These are phyloP conservation scores for Lepiota venenata DNA, from an alignment of 768 basidiomycete genomes.

Conservation along the genomic window DNA sequence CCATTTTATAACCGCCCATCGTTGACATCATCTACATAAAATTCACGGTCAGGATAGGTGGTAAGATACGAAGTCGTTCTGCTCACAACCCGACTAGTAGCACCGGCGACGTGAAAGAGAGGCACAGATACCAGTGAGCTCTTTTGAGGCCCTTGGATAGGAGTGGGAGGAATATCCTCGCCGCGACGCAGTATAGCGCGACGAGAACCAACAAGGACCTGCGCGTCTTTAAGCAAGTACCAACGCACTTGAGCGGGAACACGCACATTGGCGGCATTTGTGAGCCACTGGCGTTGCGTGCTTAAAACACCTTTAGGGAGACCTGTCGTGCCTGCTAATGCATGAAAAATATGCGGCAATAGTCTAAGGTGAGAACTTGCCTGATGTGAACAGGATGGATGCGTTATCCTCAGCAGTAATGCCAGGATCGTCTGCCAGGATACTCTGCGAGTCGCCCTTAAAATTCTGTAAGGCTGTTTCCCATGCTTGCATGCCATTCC, in stretches of 20 bases:
- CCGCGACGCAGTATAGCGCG: conserved; percentile 38
- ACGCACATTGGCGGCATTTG: conserved; percentile 42
- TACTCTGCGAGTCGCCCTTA: conserved; percentile 23
- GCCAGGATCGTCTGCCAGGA: conserved; percentile 27
- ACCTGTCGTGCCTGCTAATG: conserved; percentile 19
- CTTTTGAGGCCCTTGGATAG: conserved; percentile 33
- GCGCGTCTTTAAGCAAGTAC: background rate
- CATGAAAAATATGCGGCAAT: conserved; percentile 1
- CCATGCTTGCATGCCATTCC: conserved; percentile 40
- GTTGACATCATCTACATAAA: conserved; percentile 35
- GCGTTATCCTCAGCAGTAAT: conserved; percentile 45
- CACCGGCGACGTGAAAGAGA: conserved; percentile 56
- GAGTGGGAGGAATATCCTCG: conserved; percentile 25
- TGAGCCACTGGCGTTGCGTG: conserved; percentile 46
- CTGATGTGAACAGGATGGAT: conserved; percentile 52
- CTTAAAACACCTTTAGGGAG: conserved; percentile 48
- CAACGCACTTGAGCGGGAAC: background rate
- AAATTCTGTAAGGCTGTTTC: conserved; percentile 31
- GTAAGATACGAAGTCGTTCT: background rate
- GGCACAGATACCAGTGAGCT: conserved; percentile 48
- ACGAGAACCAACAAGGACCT: conserved; percentile 30
- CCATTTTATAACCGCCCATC: conserved; percentile 39
- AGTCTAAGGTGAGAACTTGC: conserved; percentile 21
- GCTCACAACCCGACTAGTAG: conserved; percentile 22
- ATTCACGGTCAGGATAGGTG: too few species aligned